Evolutionary conservation across 305 asterid species (phyloP).

Genomic region (Fraxinus paxiana): DNA sequence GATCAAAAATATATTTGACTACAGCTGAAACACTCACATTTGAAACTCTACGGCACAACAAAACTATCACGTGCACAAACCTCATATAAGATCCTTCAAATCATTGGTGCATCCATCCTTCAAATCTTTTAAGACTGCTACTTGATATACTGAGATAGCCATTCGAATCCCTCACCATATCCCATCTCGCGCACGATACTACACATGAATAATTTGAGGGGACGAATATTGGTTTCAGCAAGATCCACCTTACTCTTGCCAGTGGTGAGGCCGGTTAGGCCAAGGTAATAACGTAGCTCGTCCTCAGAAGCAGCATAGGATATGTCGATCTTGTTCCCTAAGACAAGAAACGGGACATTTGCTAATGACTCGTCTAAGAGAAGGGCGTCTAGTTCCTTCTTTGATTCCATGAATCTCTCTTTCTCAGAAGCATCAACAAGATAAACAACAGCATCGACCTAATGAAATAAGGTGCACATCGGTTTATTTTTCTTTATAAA

Average conservation of each 20-base stretch:
- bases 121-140: conserved; percentile 9
- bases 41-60: neutral
- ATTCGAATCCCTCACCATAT: conserved; percentile 52
- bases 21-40: neutral
- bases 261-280: conserved; percentile 41
- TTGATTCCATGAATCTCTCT: conserved; percentile 48
- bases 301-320: conserved; percentile 47
- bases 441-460: conserved; percentile 52
- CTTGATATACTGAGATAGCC: conserved; percentile 49
- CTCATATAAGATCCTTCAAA: neutral
- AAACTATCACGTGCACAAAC: neutral
- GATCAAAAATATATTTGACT: neutral
- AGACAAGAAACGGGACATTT: conserved; percentile 46
- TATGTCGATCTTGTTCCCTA: conserved; percentile 48
- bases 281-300: conserved; percentile 39
- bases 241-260: conserved; percentile 39
- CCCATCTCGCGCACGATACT: conserved; percentile 59
- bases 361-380: conserved; percentile 37
- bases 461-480: neutral
- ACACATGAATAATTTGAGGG: conserved; percentile 52
- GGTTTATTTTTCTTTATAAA: neutral
- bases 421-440: conserved; percentile 46
- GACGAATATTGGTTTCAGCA: conserved; percentile 28
- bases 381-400: conserved; percentile 49
- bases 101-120: neutral